phyloP scores from a whole-genome alignment of 148 eudicot genomes.

The Vaccinium myrtillus region DNA sequence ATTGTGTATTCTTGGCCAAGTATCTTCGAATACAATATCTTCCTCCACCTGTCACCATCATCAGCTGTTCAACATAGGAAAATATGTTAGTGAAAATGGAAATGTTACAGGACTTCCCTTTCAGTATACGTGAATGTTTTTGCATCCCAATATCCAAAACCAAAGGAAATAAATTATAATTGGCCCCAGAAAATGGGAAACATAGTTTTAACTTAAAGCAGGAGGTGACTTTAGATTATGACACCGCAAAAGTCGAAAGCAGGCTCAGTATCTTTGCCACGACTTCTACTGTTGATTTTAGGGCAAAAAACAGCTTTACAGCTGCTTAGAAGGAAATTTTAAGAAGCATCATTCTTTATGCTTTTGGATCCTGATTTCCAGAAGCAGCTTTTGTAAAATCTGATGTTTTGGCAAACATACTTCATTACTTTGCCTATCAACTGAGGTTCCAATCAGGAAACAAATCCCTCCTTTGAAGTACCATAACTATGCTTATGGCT shows the following conservation, averaged over 20 bases:
- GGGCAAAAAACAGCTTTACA: not conserved
- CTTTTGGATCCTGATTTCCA: not conserved
- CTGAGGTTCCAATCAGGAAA: not conserved
- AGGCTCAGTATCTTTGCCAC: not conserved
- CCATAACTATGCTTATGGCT: not conserved
- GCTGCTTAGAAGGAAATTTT: not conserved
- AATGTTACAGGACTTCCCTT: constrained; percentile 41
- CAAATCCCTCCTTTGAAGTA: not conserved
- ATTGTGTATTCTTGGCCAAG: too few relatives aligned
- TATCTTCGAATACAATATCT: too few relatives aligned
- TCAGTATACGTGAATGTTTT: constrained; percentile 51
- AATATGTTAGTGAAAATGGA: not conserved
- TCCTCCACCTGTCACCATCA: too few relatives aligned
- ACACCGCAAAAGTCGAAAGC: not conserved
- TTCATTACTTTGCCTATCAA: not conserved
- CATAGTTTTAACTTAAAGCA: not conserved
- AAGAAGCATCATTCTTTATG: not conserved
- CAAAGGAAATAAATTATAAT: constrained; percentile 12
- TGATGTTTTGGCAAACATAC: not conserved
- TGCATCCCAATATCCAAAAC: constrained; percentile 26
- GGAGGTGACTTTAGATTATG: not conserved
- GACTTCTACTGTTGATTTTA: not conserved
- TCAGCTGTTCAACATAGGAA: not conserved
- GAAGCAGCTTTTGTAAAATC: not conserved
- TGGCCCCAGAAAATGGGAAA: not conserved